Base-by-base conservation (phyloP, 805 yeast genomes). In the Candida nemodendra region DNA sequence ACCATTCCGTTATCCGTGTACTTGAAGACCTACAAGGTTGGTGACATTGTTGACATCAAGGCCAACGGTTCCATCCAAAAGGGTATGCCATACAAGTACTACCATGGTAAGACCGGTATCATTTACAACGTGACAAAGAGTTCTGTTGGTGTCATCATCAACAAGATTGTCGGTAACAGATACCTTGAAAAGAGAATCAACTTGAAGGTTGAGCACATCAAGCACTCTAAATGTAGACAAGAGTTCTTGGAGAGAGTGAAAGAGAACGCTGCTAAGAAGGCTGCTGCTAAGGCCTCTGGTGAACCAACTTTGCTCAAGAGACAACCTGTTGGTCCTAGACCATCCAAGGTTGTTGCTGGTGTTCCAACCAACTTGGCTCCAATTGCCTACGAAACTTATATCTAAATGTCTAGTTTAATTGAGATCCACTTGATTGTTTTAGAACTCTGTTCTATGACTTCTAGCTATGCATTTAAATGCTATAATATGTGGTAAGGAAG, bases 41-140 rank as follows among this genome's bases (percentile, higher is more conserved):
- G 99, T 68, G 99, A 93, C 74, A 91, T 93, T 64, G 99, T 93
- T 67, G 99, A 93, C 76, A 90, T 93, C 81, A 91, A 87, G 79
- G 99, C 95, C 73, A 93, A 93, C 72, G 96, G 96, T 81, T 80
- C 99, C 59, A 79, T 90, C 81, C 98, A 93, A 73, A 90, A 91
- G 84, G 97, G 98, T 87, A 88, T 93, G 96, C 99, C 99, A 72
- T 96, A 88, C 89, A 93, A 93, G 81, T 90, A 79, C 85, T 93
- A 93, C 96, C 97, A 93, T 82, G 99, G 99, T 77, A 93, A 90
- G 84, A 93, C 99, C 58, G 99, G 99, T 84, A 87, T 93, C 62
- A 81, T 93, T 57, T 93, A 81, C 95, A 93, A 93, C 83, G 95
- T 93, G 60, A 91, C 99, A 84, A 93, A 87, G 82, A 76, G 95